These are phyloP conservation scores for Stevia rebaudiana DNA, from an alignment of 140 eudicot species.

Conservation along the genomic window DNA sequence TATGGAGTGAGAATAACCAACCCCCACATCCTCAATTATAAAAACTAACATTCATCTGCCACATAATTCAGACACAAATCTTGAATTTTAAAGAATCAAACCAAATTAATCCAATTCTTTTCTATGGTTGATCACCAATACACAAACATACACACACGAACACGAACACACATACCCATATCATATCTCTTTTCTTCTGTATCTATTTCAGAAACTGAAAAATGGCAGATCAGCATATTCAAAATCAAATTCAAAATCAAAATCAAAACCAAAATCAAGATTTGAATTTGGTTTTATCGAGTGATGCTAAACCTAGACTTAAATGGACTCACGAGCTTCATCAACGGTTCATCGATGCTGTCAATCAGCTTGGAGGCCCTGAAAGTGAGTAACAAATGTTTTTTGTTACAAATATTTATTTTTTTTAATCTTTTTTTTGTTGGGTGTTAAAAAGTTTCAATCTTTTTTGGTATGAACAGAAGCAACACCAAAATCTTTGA, in stretches of 20 bases:
- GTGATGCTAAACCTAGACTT: conserved; percentile 83
- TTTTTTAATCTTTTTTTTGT: conserved; percentile 2
- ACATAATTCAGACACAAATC: conserved; percentile 41
- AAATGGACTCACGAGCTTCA: conserved; percentile 86
- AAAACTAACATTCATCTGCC: conserved; percentile 49
- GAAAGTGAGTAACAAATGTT: conserved; percentile 47
- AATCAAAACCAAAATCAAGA: conserved; percentile 43
- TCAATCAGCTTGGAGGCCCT: conserved; percentile 73
- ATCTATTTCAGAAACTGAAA: conserved; percentile 25
- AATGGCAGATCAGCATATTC: conserved; percentile 49
- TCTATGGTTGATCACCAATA: conserved; percentile 29
- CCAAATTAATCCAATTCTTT: conserved; percentile 23
- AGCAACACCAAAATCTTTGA: conserved; percentile 91
- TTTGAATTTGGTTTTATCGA: conserved; percentile 59
- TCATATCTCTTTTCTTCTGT: conserved; percentile 24
- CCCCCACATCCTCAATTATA: conserved; percentile 45
- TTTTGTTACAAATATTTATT: background rate
- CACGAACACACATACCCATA: background rate
- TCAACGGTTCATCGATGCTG: conserved; percentile 60
- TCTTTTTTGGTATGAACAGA: conserved; percentile 42
- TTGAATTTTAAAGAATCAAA: conserved; percentile 21
- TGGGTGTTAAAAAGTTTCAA: conserved; percentile 13
- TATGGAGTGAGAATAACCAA: conserved; percentile 76
- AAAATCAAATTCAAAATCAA: conserved; percentile 32
- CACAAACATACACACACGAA: conserved; percentile 8